Evolutionary conservation across 2,329 filamentous ascomycete species (phyloP).

Genomic region (Iodosphaeria phyllophila): DNA sequence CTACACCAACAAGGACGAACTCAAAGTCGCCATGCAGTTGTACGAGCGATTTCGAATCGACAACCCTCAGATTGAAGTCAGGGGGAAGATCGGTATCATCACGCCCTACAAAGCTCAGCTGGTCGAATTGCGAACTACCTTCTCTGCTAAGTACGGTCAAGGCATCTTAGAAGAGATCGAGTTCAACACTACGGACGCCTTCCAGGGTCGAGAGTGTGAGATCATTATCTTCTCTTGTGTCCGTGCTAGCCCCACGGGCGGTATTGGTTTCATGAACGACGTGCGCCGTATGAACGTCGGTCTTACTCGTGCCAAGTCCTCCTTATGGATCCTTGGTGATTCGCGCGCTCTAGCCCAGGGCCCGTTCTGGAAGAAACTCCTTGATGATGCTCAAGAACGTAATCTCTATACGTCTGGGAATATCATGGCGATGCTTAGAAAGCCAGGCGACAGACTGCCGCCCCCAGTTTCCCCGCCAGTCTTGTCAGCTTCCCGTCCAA

Average conservation of each 20-base stretch:
- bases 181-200: conserved; percentile 98
- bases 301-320: conserved; percentile 88
- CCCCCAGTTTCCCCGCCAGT: conserved; percentile 6
- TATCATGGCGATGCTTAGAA: conserved; percentile 28
- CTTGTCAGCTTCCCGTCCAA: neutral
- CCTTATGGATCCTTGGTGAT: conserved; percentile 90
- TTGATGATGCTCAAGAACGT: conserved; percentile 60
- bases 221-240: conserved; percentile 99
- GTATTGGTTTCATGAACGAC: conserved; percentile 95
- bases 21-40: conserved; percentile 70
- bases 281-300: conserved; percentile 99
- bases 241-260: conserved; percentile 75
- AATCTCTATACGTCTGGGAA: conserved; percentile 58
- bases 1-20: conserved; percentile 71
- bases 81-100: conserved; percentile 84
- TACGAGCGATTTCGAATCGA: conserved; percentile 66
- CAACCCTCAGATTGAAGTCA: conserved; percentile 49
- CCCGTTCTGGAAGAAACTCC: conserved; percentile 76
- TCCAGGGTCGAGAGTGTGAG: conserved; percentile 90
- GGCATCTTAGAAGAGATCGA: conserved; percentile 64
- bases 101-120: conserved; percentile 95
- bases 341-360: conserved; percentile 72
- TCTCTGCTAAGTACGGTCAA: conserved; percentile 54
- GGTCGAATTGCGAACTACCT: conserved; percentile 57
- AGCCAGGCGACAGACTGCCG: conserved; percentile 18